phyloP scores from a whole-genome alignment of 441 rosid species.

The Geranium incanum region DNA sequence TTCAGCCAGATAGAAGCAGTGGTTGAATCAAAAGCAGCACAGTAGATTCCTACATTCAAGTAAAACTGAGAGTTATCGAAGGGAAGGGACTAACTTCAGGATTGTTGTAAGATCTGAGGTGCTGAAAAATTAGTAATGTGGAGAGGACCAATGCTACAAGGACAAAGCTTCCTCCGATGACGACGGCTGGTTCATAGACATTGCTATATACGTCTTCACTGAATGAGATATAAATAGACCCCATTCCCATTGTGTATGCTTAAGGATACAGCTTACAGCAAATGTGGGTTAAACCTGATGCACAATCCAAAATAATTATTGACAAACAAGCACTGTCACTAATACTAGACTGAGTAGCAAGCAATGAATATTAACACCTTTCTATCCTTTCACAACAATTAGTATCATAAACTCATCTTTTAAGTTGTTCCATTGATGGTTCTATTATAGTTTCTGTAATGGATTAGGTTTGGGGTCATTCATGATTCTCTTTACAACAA shows the following conservation, averaged over 20 bases:
- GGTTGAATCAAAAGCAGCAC: not conserved
- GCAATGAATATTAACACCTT: not conserved
- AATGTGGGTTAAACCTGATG: not conserved
- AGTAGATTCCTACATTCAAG: not conserved
- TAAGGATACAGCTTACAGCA: not conserved
- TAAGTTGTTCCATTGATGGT: not conserved
- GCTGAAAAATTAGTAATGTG: conserved; percentile 45
- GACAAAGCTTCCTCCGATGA: conserved; percentile 63
- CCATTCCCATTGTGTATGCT: conserved; percentile 14
- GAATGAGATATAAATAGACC: conserved; percentile 4
- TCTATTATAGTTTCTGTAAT: not conserved
- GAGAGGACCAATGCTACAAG: conserved; percentile 50
- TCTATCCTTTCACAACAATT: not conserved
- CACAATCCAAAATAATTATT: not conserved
- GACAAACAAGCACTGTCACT: not conserved
- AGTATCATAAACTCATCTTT: not conserved
- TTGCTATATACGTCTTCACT: conserved; percentile 29
- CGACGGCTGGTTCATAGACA: conserved; percentile 47
- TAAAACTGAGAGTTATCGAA: not conserved
- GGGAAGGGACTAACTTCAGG: conserved; percentile 45
- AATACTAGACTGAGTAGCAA: not conserved
- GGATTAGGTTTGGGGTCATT: not conserved
- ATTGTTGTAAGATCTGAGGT: conserved; percentile 78
- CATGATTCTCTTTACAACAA: not conserved
- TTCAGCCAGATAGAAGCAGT: not conserved